Base-by-base conservation (phyloP, 2,329 filamentous ascomycete species). In the Rhynchosporium graminicola region DNA sequence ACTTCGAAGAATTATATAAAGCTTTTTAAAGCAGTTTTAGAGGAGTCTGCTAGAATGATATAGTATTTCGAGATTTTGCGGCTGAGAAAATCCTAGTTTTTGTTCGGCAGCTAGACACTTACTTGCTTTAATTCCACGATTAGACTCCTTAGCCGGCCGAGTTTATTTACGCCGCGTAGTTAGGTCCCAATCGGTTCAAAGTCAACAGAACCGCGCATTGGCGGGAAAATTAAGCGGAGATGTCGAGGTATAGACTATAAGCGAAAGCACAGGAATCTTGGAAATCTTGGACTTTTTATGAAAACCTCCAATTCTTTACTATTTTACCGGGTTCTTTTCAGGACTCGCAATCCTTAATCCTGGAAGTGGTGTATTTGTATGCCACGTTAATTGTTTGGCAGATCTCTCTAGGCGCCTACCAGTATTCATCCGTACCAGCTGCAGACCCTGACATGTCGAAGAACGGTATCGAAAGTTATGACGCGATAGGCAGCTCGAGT, bases 171-270 rank as follows among this genome's bases (percentile, higher is more conserved):
- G 20, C 20, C 20, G 20, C 20, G 20, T 6, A 36, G 33, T 36
- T 10, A 2, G 33, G 5, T 10, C 33, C 33, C 5, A 36, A 4
- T 7, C 43, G 15, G 15, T 20, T 6, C 15, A 7, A n/a, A 45
- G 15, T 45, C 8, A n/a, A 33, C n/a, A 40, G n/a, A 54, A 33
- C 3, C 9, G n/a, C 33, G 51, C 33, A 54, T 54, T 54, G 51
- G 51, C 51, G 51, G 51, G 51, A 54, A 54, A 54, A 54, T 42
- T 38, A 26, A 26, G 33, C 50, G 50, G 50, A 33, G 50, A 52
- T n/a, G 31, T 40, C 8, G 31, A 33, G 31, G 50, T 3, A 28
- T 26, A 6, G 1, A 36, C 33, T 36, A 4, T 45, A 40, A 52
- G 50, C 50, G 50, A 52, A 15, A 52, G n/a, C 7, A 26, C 38